Percentiles rank a stretch among this genome's conserved stretches.
phyloP scores from a whole-genome alignment of 495 filamentous ascomycete genomes.

The Trichoderma virens region DNA sequence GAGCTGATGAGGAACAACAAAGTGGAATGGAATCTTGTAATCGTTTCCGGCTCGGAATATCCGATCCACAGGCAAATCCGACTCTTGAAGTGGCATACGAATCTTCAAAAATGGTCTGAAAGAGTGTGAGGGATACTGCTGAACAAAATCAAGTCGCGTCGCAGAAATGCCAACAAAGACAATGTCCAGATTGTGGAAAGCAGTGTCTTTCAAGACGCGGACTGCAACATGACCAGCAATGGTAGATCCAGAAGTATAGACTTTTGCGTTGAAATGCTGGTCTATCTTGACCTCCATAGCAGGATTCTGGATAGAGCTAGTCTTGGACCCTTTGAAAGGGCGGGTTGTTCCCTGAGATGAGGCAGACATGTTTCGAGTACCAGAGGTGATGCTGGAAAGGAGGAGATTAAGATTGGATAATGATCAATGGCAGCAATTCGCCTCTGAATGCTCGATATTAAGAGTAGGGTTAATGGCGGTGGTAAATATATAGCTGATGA shows the following conservation, averaged over 20 bases:
- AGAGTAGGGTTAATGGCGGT: background rate
- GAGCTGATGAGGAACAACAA: slow-evolving; percentile 72
- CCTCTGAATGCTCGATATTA: background rate
- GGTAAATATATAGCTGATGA: background rate
- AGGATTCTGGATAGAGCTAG: slow-evolving; percentile 17
- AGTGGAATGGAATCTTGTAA: slow-evolving; percentile 78
- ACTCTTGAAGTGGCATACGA: slow-evolving; percentile 65
- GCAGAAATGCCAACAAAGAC: slow-evolving; percentile 60
- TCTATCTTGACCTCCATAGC: slow-evolving; percentile 37
- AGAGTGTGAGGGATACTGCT: slow-evolving; percentile 30
- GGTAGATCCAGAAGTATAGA: slow-evolving; percentile 42
- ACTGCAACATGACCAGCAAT: slow-evolving; percentile 46
- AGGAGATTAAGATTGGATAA: no score
- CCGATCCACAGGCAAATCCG: slow-evolving; percentile 60
- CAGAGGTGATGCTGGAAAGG: no score
- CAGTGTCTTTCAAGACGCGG: slow-evolving; percentile 50
- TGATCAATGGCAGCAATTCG: background rate
- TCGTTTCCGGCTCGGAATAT: slow-evolving; percentile 57
- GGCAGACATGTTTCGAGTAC: background rate
- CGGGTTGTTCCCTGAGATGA: background rate
- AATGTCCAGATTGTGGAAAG: slow-evolving; percentile 77
- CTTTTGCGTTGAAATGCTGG: slow-evolving; percentile 38
- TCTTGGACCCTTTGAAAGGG: slow-evolving; percentile 4
- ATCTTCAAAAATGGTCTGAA: slow-evolving; percentile 68
- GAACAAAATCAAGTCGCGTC: slow-evolving; percentile 34